phyloP scores from a whole-genome alignment of 306 rosid species.

The Comarum palustre region DNA sequence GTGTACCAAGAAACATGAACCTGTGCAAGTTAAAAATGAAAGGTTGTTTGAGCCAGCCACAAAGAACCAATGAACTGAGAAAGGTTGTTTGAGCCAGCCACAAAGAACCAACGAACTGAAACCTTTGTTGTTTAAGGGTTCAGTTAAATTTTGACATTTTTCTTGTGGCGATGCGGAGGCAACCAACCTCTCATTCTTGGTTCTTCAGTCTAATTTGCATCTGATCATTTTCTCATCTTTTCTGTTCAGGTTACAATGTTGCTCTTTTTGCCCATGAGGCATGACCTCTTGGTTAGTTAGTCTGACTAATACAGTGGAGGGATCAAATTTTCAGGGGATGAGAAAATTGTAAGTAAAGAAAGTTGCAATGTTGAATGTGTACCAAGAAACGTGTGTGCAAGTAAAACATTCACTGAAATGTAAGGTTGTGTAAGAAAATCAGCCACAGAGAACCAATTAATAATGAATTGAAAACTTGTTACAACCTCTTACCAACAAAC shows the following conservation, averaged over 20 bases:
- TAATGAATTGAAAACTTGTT: slow-evolving; percentile 35
- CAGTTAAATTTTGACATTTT: background rate
- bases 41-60: no score
- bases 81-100: no score
- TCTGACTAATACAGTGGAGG: background rate
- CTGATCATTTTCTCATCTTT: no score
- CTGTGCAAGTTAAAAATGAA: no score
- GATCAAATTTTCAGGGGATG: background rate
- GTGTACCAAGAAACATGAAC: no score
- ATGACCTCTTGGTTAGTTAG: background rate
- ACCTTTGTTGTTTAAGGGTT: background rate
- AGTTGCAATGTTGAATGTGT: background rate
- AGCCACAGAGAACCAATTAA: slow-evolving; percentile 67
- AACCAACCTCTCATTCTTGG: no score
- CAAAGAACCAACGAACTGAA: no score
- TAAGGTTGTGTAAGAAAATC: slow-evolving; percentile 20
- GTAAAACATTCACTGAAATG: background rate
- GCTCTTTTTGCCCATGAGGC: background rate
- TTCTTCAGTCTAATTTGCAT: no score
- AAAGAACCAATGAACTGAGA: no score
- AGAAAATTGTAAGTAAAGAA: background rate
- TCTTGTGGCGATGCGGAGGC: no score
- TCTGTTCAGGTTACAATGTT: no score
- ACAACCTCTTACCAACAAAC: slow-evolving; percentile 47
- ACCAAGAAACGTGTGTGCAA: background rate